Base-by-base conservation (phyloP, 345 rosid genomes). In the Adansonia digitata region DNA sequence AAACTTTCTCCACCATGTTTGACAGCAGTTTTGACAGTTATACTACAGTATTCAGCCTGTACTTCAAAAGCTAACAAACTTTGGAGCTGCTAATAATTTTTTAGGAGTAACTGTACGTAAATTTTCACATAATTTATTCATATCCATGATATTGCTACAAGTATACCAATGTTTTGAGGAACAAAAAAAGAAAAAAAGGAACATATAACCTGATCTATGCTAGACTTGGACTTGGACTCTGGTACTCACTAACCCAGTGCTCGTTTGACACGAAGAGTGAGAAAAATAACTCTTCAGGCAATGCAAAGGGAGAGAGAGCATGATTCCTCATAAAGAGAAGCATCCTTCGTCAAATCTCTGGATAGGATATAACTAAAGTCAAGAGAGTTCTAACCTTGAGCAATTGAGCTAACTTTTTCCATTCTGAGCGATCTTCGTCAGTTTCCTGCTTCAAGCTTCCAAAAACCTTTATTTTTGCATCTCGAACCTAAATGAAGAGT, bases 401-500 rank as follows among this genome's bases (percentile, higher is more conserved):
- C 69, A 86, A 84, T 45, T 70, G 69, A 45, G 91, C 80, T 77
- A 95, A 71, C 53, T 84, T 85, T 78, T 81, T 87, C 99, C 99
- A 93, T 72, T 95, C 99, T 26, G 90, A 77, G 53, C 81, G 74
- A 56, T 88, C 97, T 80, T 90, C 97, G 71, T 95, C 94, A 59
- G 83, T 86, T 22, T 81, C 97, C 74, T 87, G 97, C 77, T 90
- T 92, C 51, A 95, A 78, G 82, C 86, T 87, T 72, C 85, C 92
- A 60, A 95, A 80, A 65, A 93, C 86, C 75, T 86, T 93, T 40
- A 93, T 82, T 85, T 95, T 95, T 49, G 92, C 85, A 83, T 91
- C 93, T 68, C 97, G 89, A 82, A 95, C 85, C 99, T 95, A 84
- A 80, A 77, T 74, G 70, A 72, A 65, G 78, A 74, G 74, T 60